Evolutionary conservation across 306 rosid genomes (phyloP), one percentile per base, ranked within the genome.

Genomic region (Cercis canadensis): DNA sequence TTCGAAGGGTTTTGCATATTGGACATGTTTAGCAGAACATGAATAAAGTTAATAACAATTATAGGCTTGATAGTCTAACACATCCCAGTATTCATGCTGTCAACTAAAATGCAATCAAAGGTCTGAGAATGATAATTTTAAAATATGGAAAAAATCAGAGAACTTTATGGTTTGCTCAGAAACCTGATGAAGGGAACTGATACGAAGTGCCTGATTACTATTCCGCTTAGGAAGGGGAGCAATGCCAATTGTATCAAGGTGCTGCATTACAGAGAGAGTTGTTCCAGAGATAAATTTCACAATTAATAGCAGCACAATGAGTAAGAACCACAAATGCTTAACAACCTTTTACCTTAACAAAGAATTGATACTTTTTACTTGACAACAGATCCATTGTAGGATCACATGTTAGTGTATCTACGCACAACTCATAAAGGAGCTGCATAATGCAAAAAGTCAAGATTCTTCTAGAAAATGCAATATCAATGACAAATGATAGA

Each of bases 161-260:
- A 61, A 72, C 37, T 29, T 63, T 29, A 43, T 39, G 16, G 62
- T 21, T 53, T 16, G 37, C 5, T 43, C 15, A 69, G 43, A 75
- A 63, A 94, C 98, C 98, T 90, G 96, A 84, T 94, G 98, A 83
- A 94, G 98, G 45, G 97, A 90, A 77, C 97, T 90, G 80, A 89
- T 82, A 2, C 98, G 98, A 34, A 89, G 95, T 13, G 90, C 78
- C 77, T 90, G 97, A 79, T 87, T 90, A 87, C 80, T 85, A 64
- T 74, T 94, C 57, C 98, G 85, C 79, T 89, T 94, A 51, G 97
- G 97, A 81, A 94, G 98, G 40, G 95, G 95, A 47, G 96, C 86
- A 69, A 90, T 74, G 67, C 96, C 96, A 77, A 94, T 63, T 17
- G 88, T 80, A 75, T 87, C 92, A 58, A 94, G 81, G 79, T 94